Percentiles rank a stretch among this genome's conserved stretches.
Conservation (phyloP, 2,329 filamentous ascomycete species). For the Xylaria polymorpha region DNA sequence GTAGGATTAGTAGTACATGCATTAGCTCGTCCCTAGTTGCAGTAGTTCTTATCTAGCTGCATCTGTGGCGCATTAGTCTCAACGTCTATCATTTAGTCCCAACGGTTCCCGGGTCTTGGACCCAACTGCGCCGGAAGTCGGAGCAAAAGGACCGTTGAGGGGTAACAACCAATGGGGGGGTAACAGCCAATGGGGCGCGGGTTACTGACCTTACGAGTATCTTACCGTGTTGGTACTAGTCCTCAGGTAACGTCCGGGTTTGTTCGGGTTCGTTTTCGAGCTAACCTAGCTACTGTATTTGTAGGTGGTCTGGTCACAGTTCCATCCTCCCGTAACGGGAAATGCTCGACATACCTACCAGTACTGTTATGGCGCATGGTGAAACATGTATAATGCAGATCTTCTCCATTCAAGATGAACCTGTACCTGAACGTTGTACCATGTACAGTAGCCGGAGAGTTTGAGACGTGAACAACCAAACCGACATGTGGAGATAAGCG, state of each 20-base stretch:
- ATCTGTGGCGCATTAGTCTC: neutral
- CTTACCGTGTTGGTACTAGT: neutral
- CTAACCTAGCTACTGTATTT: neutral
- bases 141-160: neutral
- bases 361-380: neutral
- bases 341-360: constrained; percentile 27
- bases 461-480: constrained; percentile 1
- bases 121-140: constrained; percentile 11
- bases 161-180: neutral
- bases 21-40: constrained; percentile 15
- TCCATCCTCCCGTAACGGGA: constrained; percentile 15
- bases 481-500: constrained; percentile 5
- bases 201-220: neutral
- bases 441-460: neutral
- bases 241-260: too few species aligned
- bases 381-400: constrained; percentile 13
- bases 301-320: neutral
- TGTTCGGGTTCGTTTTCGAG: neutral
- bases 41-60: constrained; percentile 12
- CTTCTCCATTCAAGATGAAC: neutral
- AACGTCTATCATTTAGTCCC: constrained; percentile 4
- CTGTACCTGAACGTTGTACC: too few species aligned
- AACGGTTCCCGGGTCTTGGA: constrained; percentile 11
- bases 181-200: neutral
- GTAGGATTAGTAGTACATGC: neutral